These are phyloP conservation scores for Bjerkandera adusta DNA, from an alignment of 1,284 basidiomycete genomes.

Conservation along the genomic window DNA sequence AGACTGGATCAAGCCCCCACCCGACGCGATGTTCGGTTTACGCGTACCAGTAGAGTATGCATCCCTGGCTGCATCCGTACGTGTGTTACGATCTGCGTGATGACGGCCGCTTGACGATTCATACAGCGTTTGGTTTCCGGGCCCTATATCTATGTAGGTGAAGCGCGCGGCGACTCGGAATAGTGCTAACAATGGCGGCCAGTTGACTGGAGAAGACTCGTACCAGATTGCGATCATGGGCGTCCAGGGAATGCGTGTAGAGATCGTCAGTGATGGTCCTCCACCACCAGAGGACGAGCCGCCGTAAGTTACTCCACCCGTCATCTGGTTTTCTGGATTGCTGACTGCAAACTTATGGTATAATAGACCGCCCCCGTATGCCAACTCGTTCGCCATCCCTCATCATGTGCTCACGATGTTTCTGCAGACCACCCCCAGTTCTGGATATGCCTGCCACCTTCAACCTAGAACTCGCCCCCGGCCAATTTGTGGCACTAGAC, in stretches of 20 bases:
- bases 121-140: constrained; percentile 71
- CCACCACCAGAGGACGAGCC: constrained; percentile 73
- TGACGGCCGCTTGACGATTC: constrained; percentile 18
- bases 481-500: constrained; percentile 73
- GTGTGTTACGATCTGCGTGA: constrained; percentile 23
- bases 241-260: constrained; percentile 74
- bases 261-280: constrained; percentile 77
- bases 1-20: constrained; percentile 81
- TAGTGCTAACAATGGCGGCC: constrained; percentile 13
- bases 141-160: constrained; percentile 72
- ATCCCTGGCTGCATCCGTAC: constrained; percentile 73
- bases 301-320: constrained; percentile 50
- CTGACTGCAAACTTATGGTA: constrained; percentile 16
- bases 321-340: constrained; percentile 1
- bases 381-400: constrained; percentile 15
- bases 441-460: constrained; percentile 84
- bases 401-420: constrained; percentile 9
- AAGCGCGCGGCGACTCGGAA: constrained; percentile 1
- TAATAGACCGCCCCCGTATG: constrained; percentile 69
- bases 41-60: constrained; percentile 82
- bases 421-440: constrained; percentile 69
- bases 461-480: constrained; percentile 72
- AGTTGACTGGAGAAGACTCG: constrained; percentile 80
- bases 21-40: constrained; percentile 66
- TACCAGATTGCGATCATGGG: constrained; percentile 80